Evolutionary conservation across 805 yeast species (phyloP), one percentile per base, ranked within the genome.

Genomic region (Spathaspora passalidarum): DNA sequence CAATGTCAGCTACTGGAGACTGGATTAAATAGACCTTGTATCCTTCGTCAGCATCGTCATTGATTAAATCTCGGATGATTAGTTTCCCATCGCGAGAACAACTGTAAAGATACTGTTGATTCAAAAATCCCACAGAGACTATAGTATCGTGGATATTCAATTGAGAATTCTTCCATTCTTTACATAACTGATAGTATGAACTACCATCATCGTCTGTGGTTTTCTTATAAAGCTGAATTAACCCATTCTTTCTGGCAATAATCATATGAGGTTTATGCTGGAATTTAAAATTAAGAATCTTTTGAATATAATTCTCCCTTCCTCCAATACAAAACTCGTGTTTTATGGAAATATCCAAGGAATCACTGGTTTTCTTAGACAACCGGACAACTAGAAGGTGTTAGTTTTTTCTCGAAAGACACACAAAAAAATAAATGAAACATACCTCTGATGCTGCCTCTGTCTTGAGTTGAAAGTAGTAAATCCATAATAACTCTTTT

Each of bases 11-110:
- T 0, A 66, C 55, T 1, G 68, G 70, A 17, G 51, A 53, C 19
- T 56, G 56, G 17, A 67, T 52, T 32, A 52, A 44, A 45, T 56
- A 62, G 2, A 57, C 61, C 46, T 53, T 55, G 43, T 56, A 64
- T 32, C 63, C 58, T 20, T 55, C 59, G 38, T 62, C 56, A 21
- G 61, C 63, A 49, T 68, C 73, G 46, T 68, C 73, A 45, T 68
- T 61, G 29, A 66, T 56, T 40, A 68, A 52, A 45, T 68, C 73
- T 16, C 70, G 57, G n/a, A 68, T 48, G 11, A 66, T 55, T 19
- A 68, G 47, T 40, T 60, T 60, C n/a, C 73, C 73, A 20, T 62
- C 66, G 17, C 44, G 45, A 6, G 69, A 61, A 44, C 73, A 66
- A 32, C 63, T 63, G 47, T 59, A 65, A 34, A 68, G 54, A 49